Evolutionary conservation across 306 rosid species (phyloP).

Genomic region (Prosopis cineraria): DNA sequence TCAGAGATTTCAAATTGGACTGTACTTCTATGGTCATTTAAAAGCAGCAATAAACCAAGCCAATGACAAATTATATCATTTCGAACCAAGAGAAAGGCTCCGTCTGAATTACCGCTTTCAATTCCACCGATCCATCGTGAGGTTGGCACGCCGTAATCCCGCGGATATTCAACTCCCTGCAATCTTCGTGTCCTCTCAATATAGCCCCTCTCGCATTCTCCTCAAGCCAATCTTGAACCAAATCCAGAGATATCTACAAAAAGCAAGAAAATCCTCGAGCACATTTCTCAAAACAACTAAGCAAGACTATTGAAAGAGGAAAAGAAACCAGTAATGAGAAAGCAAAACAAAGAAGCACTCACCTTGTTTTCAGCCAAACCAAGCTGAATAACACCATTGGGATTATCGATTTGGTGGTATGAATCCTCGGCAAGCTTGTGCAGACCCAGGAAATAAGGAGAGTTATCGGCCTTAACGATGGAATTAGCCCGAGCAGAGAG

Average conservation of each 20-base stretch:
- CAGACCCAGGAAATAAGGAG: constrained; percentile 56
- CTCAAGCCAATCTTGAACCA: constrained; percentile 20
- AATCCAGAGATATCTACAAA: constrained; percentile 8
- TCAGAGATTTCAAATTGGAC: background rate
- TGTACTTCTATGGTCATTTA: background rate
- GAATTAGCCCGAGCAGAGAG: constrained; percentile 63
- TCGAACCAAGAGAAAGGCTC: background rate
- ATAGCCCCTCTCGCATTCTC: background rate
- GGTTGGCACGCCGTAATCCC: constrained; percentile 1
- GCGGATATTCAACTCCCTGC: background rate
- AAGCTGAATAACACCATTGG: constrained; percentile 74
- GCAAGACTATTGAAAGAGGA: background rate
- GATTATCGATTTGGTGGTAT: constrained; percentile 60
- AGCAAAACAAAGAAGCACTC: constrained; percentile 34
- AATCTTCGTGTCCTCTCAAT: background rate
- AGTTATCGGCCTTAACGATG: constrained; percentile 41
- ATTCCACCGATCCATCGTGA: constrained; percentile 10
- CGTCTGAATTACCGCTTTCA: constrained; percentile 18
- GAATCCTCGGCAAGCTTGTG: constrained; percentile 60
- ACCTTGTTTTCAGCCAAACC: constrained; percentile 75
- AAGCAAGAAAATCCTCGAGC: background rate
- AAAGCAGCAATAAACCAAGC: background rate
- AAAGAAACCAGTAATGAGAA: background rate
- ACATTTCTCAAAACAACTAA: background rate
- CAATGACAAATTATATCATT: background rate